Base-by-base conservation (phyloP, 2,329 filamentous ascomycete species). In the Diaporthe ampelina region DNA sequence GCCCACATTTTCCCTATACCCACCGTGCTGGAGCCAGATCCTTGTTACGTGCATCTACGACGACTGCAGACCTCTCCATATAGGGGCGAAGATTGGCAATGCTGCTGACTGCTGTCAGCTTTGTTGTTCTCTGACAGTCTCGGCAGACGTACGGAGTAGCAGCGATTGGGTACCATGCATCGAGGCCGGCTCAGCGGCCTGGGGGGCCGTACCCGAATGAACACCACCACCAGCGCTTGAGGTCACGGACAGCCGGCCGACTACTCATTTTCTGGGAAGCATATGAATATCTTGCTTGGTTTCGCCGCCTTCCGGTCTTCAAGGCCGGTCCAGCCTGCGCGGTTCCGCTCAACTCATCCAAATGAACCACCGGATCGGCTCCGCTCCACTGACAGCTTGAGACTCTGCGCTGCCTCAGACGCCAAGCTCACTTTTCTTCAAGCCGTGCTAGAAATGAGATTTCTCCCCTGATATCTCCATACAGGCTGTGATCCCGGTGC, bases 51-150 rank as follows among this genome's bases (percentile, higher is more conserved):
- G 24, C 59, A n/a, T 21, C 11, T 24, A 48, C 24, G n/a, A 48
- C 8, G 10, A 10, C 26, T 32, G 19, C 40, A 29, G 5, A 48
- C 4, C 4, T 48, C 24, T 21, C 40, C 19, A 21, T 48, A 32
- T 48, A 21, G 8, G 0, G 59, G 59, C 4, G 26, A 63, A 32
- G 26, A 32, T 15, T 63, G 59, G 29, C 59, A 48, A 1, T 11
- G 24, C 26, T 48, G 59, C 40, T 32, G 59, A 17, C 26, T 48
- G 59, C 26, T n/a, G 59, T 63, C 59, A 63, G 40, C 26, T 48
- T 63, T 19, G 40, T 63, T 13, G 26, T 48, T 43, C 59, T 15
- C 13, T 35, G 37, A 10, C n/a, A 17, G 61, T 65, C 61, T 65
- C 26, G 43, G 26, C 61, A 35, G 26, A 15, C 61, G 61, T 50